A percentile compares a stretch with the other conserved stretches of the same genome.
Conservation (phyloP, 768 basidiomycete genomes). For the Podaxis sp. region DNA sequence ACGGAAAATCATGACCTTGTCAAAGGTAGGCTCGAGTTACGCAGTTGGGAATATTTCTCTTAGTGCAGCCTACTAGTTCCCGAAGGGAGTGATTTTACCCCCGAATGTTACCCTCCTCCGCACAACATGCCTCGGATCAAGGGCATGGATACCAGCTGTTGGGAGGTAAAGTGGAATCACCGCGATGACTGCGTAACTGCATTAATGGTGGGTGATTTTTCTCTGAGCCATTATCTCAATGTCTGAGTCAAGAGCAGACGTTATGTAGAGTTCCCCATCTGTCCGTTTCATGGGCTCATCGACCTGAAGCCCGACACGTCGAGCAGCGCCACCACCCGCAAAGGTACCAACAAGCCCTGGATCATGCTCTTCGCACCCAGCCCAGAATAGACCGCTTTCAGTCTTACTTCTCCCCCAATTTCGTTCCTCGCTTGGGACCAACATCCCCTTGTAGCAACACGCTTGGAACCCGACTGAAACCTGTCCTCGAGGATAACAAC, state of each 20-base stretch:
- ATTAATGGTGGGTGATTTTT: constrained; percentile 50
- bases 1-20: constrained; percentile 7
- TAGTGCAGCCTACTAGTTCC: background rate
- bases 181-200: constrained; percentile 76
- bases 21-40: background rate
- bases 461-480: background rate
- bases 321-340: background rate
- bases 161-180: constrained; percentile 80
- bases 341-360: background rate
- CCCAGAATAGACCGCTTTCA: constrained; percentile 4
- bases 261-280: constrained; percentile 70
- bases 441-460: background rate
- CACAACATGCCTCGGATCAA: constrained; percentile 57
- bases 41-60: background rate
- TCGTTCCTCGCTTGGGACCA: too few species aligned
- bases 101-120: constrained; percentile 40
- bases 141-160: constrained; percentile 60
- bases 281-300: constrained; percentile 80
- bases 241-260: constrained; percentile 41
- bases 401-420: background rate
- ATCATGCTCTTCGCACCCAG: background rate
- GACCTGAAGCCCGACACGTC: constrained; percentile 25
- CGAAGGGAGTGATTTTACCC: background rate
- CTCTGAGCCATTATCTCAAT: background rate
- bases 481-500: background rate